Conservation (phyloP, 2,329 filamentous ascomycete species). For the Pseudocercospora vitis region DNA sequence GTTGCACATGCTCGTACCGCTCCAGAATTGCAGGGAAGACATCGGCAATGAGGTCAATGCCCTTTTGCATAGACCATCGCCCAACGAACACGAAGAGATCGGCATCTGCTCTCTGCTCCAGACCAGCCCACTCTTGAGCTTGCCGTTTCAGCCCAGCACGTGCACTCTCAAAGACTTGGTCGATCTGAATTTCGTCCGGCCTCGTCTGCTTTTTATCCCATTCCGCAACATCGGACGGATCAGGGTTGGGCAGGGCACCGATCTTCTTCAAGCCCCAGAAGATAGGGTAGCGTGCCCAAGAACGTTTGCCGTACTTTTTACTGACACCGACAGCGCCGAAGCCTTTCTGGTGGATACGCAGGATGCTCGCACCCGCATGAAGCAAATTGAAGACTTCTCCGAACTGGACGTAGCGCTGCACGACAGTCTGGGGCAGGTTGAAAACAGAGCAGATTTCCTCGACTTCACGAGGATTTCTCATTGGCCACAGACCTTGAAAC, state of each 20-base stretch:
- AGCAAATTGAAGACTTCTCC: conserved; percentile 67
- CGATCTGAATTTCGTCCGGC: conserved; percentile 51
- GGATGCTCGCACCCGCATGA: conserved; percentile 62
- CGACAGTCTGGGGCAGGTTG: conserved; percentile 57
- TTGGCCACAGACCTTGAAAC: conserved; percentile 67
- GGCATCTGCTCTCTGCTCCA: conserved; percentile 59
- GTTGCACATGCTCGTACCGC: conserved; percentile 57
- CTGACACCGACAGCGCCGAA: conserved; percentile 68
- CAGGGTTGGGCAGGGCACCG: conserved; percentile 63
- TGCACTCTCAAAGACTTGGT: conserved; percentile 54
- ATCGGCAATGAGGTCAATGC: conserved; percentile 65
- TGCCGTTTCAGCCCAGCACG: conserved; percentile 56
- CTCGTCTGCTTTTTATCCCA: conserved; percentile 55
- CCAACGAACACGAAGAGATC: conserved; percentile 67
- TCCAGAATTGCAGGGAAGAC: conserved; percentile 63
- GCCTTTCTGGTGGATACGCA: conserved; percentile 64
- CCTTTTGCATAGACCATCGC: conserved; percentile 67
- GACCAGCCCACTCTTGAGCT: conserved; percentile 66
- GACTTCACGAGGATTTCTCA: conserved; percentile 59
- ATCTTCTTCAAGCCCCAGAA: conserved; percentile 65
- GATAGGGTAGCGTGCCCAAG: conserved; percentile 64
- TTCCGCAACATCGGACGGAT: conserved; percentile 61
- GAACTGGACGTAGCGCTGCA: conserved; percentile 63
- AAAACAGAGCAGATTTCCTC: conserved; percentile 64
- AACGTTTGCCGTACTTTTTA: conserved; percentile 65